These are phyloP conservation scores for Aspergillus luchuensis DNA, from an alignment of 2,329 filamentous ascomycete species.

Conservation along the genomic window DNA sequence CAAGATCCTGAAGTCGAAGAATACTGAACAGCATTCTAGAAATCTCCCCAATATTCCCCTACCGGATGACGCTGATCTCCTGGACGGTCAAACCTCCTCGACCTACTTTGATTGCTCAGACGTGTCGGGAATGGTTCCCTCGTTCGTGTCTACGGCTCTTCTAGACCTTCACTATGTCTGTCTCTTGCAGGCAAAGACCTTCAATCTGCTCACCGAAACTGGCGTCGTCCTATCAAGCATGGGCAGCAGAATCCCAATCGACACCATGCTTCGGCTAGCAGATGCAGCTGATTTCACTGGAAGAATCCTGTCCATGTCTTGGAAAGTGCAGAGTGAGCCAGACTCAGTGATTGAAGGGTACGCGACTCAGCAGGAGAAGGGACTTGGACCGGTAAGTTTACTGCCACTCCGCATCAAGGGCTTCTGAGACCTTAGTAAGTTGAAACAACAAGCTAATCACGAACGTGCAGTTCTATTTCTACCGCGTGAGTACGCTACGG, in stretches of 20 bases:
- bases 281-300: background rate
- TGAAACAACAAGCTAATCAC: too few relatives aligned
- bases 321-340: slow-evolving; percentile 4
- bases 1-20: too few relatives aligned
- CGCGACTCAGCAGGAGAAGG: background rate
- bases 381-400: background rate
- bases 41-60: slow-evolving; percentile 2
- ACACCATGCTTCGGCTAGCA: background rate
- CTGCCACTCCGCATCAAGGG: too few relatives aligned
- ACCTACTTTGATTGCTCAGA: background rate
- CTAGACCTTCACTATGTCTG: background rate
- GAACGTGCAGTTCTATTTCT: slow-evolving; percentile 1
- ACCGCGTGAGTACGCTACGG: background rate
- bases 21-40: background rate
- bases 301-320: background rate
- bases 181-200: background rate
- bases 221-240: background rate
- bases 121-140: background rate
- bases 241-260: background rate
- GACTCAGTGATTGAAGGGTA: slow-evolving; percentile 1
- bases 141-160: background rate
- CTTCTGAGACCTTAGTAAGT: too few relatives aligned
- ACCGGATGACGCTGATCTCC: background rate
- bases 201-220: background rate
- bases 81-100: background rate